phyloP scores from a whole-genome alignment of 495 filamentous ascomycete genomes.

The Polyplosphaeria fusca region DNA sequence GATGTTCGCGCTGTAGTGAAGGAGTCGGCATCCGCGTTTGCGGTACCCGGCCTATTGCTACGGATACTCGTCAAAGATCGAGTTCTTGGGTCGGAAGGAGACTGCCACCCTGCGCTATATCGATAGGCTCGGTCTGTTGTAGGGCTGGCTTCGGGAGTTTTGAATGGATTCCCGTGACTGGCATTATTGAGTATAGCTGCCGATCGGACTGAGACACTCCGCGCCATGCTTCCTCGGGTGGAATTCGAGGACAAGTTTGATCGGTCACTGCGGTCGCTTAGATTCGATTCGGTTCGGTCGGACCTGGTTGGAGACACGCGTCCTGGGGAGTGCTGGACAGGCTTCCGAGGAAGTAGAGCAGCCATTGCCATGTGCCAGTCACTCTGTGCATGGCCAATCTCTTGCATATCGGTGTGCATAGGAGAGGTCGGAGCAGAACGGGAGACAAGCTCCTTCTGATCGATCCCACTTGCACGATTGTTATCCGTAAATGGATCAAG shows the following conservation, averaged over 20 bases:
- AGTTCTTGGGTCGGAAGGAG: slow-evolving; percentile 14
- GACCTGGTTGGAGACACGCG: slow-evolving; percentile 31
- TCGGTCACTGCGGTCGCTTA: slow-evolving; percentile 29
- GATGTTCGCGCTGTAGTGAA: slow-evolving; percentile 66
- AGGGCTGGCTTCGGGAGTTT: slow-evolving; percentile 34
- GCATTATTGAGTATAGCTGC: slow-evolving; percentile 18
- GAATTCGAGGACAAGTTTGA: slow-evolving; percentile 29
- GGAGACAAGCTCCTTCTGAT: background rate
- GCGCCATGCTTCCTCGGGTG: slow-evolving; percentile 13
- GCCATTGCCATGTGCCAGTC: slow-evolving; percentile 11
- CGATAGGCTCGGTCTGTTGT: slow-evolving; percentile 3
- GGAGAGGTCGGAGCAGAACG: slow-evolving; percentile 25
- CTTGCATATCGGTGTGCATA: background rate
- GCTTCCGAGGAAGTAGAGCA: slow-evolving; percentile 4
- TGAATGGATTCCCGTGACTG: slow-evolving; percentile 25
- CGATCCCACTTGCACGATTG: background rate
- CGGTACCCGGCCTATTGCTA: slow-evolving; percentile 7
- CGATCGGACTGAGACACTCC: slow-evolving; percentile 26
- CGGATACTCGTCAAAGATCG: slow-evolving; percentile 32
- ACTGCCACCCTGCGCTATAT: slow-evolving; percentile 15
- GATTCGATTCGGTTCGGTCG: slow-evolving; percentile 33
- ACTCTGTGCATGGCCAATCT: background rate
- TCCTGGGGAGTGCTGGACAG: slow-evolving; percentile 13
- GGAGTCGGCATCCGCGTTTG: slow-evolving; percentile 49
- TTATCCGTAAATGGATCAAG: slow-evolving; percentile 27